Evolutionary conservation across 2,329 filamentous ascomycete genomes (phyloP), one percentile per base, ranked within the genome.

Genomic region (Davidsoniella eucalypti): DNA sequence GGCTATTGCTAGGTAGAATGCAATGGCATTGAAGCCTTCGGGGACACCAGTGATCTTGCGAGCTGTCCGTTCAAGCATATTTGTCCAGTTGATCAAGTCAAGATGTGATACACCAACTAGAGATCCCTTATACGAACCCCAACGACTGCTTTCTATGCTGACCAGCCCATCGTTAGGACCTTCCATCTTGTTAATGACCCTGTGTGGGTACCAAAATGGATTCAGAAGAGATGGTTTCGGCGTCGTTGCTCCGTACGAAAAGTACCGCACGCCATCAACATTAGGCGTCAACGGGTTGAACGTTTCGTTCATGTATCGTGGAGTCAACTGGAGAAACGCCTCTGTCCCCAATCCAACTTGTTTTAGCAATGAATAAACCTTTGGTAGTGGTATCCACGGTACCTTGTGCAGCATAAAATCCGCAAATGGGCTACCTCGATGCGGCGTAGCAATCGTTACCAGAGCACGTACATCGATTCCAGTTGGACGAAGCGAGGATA

Each of bases 31-130:
- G 57, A 82, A 82, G 14, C 72, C 78, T 52, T 67, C 69, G 56
- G 68, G 65, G 54, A 70, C 67, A 1, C 77, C 77, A 61, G 71
- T 65, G 65, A 66, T 66, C 51, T 68, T 57, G 45, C 80, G 64
- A 40, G 75, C 57, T 39, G 69, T 69, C 69, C 72, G 80, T 46
- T 68, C 65, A 36, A 80, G 54, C 53, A 73, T 64, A 55, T 82
- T 82, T 33, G 72, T 76, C 78, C 78, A 82, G 61, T 82, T 82
- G 55, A 82, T 82, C 49, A 82, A 61, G 57, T 81, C 78, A 23
- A 82, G 61, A 58, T 82, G 78, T 57, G 71, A 79, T 5, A 80
- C 76, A 1, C 68, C 71, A 4, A 78, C 62, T 51, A 82, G 59
- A 1, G 78, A 82, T 3, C 78, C 78, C 58, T 78, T 73, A 59